Base-by-base conservation (phyloP, 129 eudicot genomes). In the Tanacetum coccineum region DNA sequence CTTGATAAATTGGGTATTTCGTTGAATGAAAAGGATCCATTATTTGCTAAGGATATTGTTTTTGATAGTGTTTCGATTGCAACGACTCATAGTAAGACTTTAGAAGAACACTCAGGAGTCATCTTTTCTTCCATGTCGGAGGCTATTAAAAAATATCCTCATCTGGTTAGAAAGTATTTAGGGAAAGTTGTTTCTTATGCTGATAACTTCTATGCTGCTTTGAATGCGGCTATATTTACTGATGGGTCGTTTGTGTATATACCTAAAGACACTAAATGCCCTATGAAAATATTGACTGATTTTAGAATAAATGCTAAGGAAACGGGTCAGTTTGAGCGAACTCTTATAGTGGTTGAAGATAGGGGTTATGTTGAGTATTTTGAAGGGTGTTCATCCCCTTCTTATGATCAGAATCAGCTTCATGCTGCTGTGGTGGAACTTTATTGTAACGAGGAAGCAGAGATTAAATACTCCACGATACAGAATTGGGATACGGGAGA, bases 401-500 rank as follows among this genome's bases (percentile, higher is more conserved):
- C 95, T 28, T 89, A 89, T 64, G 97, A 94, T 78, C 89, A 90
- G 3, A 94, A 94, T 74, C 99, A 94, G 78, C 81, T 94, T 59
- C 99, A 94, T 47, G 99, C 99, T 30, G 99, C 99, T 57, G 97
- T 94, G 22, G 99, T 94, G 21, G 99, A 94, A 49, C 80, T 94
- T 67, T 80, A 94, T 77, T 90, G 93, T 77, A 86, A 76, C 25
- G 79, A 82, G 67, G 97, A 74, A 42, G 99, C 99, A 0, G 90
- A 89, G 86, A 94, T 94, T 20, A 87, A 94, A 77, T 94, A 94
- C 73, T 94, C 99, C 28, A 94, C 99, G 0, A 93, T 94, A 18
- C 97, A 94, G 80, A 94, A 94, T 66, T 94, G 99, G 99, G 87
- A 94, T 73, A 93, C 99, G 56, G 99, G 99, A 28, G 97, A 94